phyloP scores from a whole-genome alignment of 2,329 filamentous ascomycete genomes.

The Boeremia lycopersici region DNA sequence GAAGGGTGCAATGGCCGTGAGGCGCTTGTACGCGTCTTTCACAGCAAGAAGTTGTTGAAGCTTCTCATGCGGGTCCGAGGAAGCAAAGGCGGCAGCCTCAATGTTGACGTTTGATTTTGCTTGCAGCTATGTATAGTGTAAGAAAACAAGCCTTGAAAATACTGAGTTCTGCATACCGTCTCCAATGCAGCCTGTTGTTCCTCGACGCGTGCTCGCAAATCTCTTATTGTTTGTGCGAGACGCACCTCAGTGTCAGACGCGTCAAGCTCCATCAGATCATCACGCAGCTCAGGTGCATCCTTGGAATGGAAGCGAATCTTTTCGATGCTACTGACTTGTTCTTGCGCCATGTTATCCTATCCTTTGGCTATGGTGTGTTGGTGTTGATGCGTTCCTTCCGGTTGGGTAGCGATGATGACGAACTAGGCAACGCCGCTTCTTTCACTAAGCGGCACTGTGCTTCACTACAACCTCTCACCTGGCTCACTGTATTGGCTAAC shows the following conservation, averaged over 20 bases:
- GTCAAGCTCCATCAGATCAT: slow-evolving; percentile 46
- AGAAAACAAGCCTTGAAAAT: neutral
- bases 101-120: slow-evolving; percentile 33
- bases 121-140: slow-evolving; percentile 51
- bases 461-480: neutral
- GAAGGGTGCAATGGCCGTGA: slow-evolving; percentile 67
- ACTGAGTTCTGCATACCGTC: slow-evolving; percentile 42
- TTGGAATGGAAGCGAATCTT: slow-evolving; percentile 41
- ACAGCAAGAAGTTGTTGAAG: slow-evolving; percentile 59
- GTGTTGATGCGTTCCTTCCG: slow-evolving; percentile 4
- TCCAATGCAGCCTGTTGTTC: slow-evolving; percentile 56
- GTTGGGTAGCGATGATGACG: slow-evolving; percentile 5
- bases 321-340: slow-evolving; percentile 19
- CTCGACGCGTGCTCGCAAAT: slow-evolving; percentile 63
- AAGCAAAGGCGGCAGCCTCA: slow-evolving; percentile 39
- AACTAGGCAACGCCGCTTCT: slow-evolving; percentile 7
- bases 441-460: neutral
- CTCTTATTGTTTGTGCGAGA: slow-evolving; percentile 70
- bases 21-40: slow-evolving; percentile 68
- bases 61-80: slow-evolving; percentile 41
- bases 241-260: slow-evolving; percentile 56
- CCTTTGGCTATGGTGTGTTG: neutral
- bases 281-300: slow-evolving; percentile 28
- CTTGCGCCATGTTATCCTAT: slow-evolving; percentile 30
- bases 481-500: neutral